Evolutionary conservation across 129 eudicot genomes (phyloP), one percentile per base, ranked within the genome.

Genomic region (Centrapalus pauciflorus): DNA sequence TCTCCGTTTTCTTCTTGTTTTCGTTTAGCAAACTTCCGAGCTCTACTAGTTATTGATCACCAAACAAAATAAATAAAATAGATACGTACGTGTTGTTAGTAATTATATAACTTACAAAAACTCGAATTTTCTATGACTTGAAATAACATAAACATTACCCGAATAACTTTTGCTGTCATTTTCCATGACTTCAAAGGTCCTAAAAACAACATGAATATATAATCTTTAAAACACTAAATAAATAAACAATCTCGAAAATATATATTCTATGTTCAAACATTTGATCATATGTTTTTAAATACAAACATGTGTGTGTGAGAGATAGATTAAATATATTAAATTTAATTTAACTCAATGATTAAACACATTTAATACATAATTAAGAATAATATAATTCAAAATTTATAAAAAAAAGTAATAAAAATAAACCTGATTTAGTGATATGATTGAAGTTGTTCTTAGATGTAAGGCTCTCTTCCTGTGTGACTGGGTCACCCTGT

Each of bases 11-110:
- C 24, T 21, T 55, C 43, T 79, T 30, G 45, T 68, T 59, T 35
- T 68, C 43, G 10, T 74, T 69, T 72, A 63, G 76, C 64, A 79
- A 46, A 29, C 3, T 20, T 54, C 69, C 80, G 28, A 74, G 38
- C 64, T 38, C 37, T n/a, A 28, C 79, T 74, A 37, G n/a, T 16
- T 55, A 46, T 41, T 27, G 40, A 5, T 19, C 17, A 20, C 10
- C 23, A 64, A 72, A 12, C 14, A 62, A 51, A n/a, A 50, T 33
- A 46, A 17, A 50, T 25, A 33, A 20, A 17, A 50, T 25, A 33
- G 12, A 55, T 14, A 16, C 1, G 2, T 40, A 8, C 1, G 10
- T 2, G 1, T 16, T 57, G 8, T 45, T 5, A 45, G 28, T 21
- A 20, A 48, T 13, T 12, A 48, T 5, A 27, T 43, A 28, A 64